Base-by-base conservation (phyloP, 805 yeast genomes). In the Diddensiella santjacobensis region DNA sequence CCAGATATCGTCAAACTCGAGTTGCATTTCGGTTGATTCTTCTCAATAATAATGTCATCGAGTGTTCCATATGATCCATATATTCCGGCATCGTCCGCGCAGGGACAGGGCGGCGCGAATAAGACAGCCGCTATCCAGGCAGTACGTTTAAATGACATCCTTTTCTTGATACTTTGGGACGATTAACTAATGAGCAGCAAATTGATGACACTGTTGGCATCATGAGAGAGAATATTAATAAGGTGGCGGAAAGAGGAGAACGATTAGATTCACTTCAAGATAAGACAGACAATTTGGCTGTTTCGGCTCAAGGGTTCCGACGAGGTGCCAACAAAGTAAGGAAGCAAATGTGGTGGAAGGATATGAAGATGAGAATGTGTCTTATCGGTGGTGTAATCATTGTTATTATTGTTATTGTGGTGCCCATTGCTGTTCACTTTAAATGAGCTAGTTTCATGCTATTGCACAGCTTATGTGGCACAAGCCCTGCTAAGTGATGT, bases 321-420 rank as follows among this genome's bases (percentile, higher is more conserved):
- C 80, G 96, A 66, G 95, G 96, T 36, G 98, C 99, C 51, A 91
- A 91, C 71, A 83, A 95, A 60, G 97, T 91, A 42, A 86, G 99
- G 71, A 91, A 90, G 69, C 95, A 90, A 65, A 91, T 91, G 97
- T 91, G 98, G 98, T 87, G 95, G 86, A 91, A 93, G 70, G 96
- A 91, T 67, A 78, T 93, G 80, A 93, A 93, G 74, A 85, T 93
- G 91, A 84, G 95, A 69, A 72, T 90, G 74, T 91, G 98, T 69
- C 71, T 87, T 49, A 83, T 90, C 51, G 80, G 84, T 42, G 85
- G 84, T 23, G 82, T 83, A 22, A 71, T 93, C 45, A 81, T 91
- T 62, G 80, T 90, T 45, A 70, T 91, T 58, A 70, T 91, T 49
- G 85, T 91, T 47, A 95, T 91, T 48, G 86, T 90, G 57, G 96